A percentile compares a stretch with the other conserved stretches of the same genome.
Evolutionary conservation across 306 rosid species (phyloP).

Genomic region (Benincasa hispida): DNA sequence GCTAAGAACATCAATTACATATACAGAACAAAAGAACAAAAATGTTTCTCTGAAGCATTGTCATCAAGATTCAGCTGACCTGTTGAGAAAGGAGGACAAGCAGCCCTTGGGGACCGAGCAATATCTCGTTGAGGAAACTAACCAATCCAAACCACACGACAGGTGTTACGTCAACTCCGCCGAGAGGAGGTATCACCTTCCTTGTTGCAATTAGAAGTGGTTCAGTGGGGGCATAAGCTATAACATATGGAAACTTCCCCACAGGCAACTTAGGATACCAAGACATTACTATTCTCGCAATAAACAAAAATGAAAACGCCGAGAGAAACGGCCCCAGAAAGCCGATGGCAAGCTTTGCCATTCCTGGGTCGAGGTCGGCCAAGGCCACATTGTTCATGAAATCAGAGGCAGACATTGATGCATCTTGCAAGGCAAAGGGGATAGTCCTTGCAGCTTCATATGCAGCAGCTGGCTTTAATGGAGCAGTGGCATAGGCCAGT

Average conservation of each 20-base stretch:
- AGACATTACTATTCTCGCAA: constrained; percentile 83
- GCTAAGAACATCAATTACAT: neutral
- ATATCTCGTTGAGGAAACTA: constrained; percentile 85
- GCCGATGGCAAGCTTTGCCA: constrained; percentile 59
- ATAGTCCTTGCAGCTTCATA: constrained; percentile 12
- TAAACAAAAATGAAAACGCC: constrained; percentile 53
- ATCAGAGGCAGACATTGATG: constrained; percentile 18
- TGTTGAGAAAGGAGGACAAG: constrained; percentile 86
- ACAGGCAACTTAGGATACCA: constrained; percentile 89
- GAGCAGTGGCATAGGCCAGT: constrained; percentile 10
- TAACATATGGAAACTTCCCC: constrained; percentile 69
- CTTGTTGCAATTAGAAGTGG: constrained; percentile 67
- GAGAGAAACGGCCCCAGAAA: constrained; percentile 78
- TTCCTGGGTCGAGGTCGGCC: constrained; percentile 71
- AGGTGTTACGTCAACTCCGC: constrained; percentile 88
- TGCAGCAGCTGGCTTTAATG: constrained; percentile 12
- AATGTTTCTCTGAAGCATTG: neutral
- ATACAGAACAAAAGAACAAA: neutral
- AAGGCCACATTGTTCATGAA: constrained; percentile 22
- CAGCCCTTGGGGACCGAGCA: constrained; percentile 93
- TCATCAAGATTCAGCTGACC: constrained; percentile 20
- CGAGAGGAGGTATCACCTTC: constrained; percentile 83
- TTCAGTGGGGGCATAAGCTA: constrained; percentile 91
- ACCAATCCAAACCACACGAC: constrained; percentile 90
- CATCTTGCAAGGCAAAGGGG: constrained; percentile 15